Base-by-base conservation (phyloP, 1,284 basidiomycete species). In the Dichomitus squalens region DNA sequence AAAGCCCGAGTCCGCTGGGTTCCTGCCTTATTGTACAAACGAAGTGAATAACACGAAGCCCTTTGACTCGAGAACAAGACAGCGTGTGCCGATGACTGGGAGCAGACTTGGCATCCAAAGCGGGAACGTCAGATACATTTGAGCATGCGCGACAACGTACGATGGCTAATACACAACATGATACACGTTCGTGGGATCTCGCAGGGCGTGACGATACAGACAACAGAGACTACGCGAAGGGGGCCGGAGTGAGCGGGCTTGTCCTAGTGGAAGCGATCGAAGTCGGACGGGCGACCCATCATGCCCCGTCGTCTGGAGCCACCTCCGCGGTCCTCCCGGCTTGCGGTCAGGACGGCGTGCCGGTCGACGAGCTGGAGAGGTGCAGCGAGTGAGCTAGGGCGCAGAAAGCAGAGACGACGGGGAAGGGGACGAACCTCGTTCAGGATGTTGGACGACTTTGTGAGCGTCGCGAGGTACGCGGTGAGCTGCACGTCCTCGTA, bases 401-500 rank as follows among this genome's bases (percentile, higher is more conserved):
- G 29, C 11, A 16, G 7, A 21, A 47, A 27, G n/a, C n/a, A n/a
- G n/a, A n/a, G n/a, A n/a, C n/a, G 29, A 27, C 12, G 2, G 18
- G 36, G 1, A 41, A 14, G 36, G 25, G 36, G 1, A 72, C 92
- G 69, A 68, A 97, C 96, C 68, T 97, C 93, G 70, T 96, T 96
- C 55, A 97, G 76, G 4, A 88, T 83, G 64, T 90, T 90, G 7
- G 96, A 82, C 36, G 92, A 91, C 72, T 93, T 95, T 0, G 95
- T 98, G 62, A 98, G 75, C 8, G 87, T 85, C 0, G 94, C 89
- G 16, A 99, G 80, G 72, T 95, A 94, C 8, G 89, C 87, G 1
- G 94, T 97, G 23, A 99, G 79, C 62, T 98, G 92, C 8, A 96
- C 94, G 70, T 99, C 96, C 70, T 93, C 91, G 73, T 96, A 93